Evolutionary conservation across 352 stramenopile species (phyloP).

Genomic region (Phytopythium mirpurense): DNA sequence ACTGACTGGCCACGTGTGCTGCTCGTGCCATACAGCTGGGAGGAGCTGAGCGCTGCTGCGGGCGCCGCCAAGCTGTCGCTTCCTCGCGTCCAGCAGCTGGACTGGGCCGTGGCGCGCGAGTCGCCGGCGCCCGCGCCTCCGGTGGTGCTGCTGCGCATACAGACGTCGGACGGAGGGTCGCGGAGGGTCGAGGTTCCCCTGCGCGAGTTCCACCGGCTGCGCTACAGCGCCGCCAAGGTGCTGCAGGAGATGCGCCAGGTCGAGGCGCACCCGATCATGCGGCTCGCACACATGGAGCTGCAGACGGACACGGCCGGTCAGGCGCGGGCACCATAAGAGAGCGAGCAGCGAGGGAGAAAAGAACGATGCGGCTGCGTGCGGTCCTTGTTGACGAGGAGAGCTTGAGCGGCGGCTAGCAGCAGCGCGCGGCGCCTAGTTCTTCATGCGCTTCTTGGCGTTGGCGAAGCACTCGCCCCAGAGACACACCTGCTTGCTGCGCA

Average conservation of each 20-base stretch:
- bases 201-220: conserved; percentile 70
- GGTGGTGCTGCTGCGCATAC: conserved; percentile 41
- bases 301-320: conserved; percentile 1
- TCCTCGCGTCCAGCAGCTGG: conserved; percentile 28
- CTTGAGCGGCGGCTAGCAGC: too few relatives aligned
- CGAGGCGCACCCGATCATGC: conserved; percentile 75
- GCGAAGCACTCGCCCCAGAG: conserved; percentile 84
- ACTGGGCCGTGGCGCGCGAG: conserved; percentile 20
- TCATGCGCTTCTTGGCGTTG: conserved; percentile 82
- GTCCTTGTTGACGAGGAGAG: too few relatives aligned
- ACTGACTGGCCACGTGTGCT: neutral
- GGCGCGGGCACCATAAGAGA: neutral
- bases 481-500: conserved; percentile 77
- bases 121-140: neutral
- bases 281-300: conserved; percentile 44
- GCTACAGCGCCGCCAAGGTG: conserved; percentile 67
- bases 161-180: conserved; percentile 38
- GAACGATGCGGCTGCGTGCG: neutral
- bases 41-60: conserved; percentile 11
- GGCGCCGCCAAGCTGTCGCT: conserved; percentile 18
- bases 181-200: conserved; percentile 44
- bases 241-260: conserved; percentile 74
- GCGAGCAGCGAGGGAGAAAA: neutral
- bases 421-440: conserved; percentile 71
- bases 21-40: conserved; percentile 15